phyloP scores from a whole-genome alignment of 176 grass and related monocot species.

The Leersia perrieri region DNA sequence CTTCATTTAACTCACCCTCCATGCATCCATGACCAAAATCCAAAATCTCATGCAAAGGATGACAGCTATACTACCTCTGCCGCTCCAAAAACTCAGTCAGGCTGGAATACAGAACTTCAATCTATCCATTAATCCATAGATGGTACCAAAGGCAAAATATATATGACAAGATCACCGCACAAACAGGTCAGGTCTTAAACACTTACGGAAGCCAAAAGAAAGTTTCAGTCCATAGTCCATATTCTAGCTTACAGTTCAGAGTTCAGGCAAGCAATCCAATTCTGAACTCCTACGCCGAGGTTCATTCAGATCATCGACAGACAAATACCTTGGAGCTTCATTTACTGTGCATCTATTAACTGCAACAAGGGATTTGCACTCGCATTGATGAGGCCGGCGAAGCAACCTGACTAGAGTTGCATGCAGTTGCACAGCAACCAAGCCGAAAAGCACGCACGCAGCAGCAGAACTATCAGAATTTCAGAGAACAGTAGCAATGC shows the following conservation, averaged over 20 bases:
- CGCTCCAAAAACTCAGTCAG: background rate
- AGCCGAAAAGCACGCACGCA: background rate
- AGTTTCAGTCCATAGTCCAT: background rate
- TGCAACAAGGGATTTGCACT: background rate
- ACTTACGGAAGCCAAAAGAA: background rate
- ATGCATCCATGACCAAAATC: background rate
- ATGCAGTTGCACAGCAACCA: background rate
- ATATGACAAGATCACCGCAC: background rate
- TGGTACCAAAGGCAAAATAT: background rate
- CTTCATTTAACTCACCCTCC: conserved; percentile 14
- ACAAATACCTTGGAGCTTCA: background rate
- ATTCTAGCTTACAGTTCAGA: background rate
- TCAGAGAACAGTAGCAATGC: background rate
- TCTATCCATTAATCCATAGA: background rate
- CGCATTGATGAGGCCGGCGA: conserved; percentile 28
- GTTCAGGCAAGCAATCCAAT: conserved; percentile 1
- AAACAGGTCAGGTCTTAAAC: background rate
- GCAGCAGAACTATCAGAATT: conserved; percentile 10
- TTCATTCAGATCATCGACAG: background rate
- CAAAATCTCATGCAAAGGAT: background rate
- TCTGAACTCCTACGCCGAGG: background rate
- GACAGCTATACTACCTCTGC: background rate
- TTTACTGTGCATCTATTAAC: background rate
- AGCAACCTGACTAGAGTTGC: background rate
- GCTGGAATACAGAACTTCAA: background rate